Evolutionary conservation across 148 eudicot genomes (phyloP).

Genomic region (Arctostaphylos glauca): DNA sequence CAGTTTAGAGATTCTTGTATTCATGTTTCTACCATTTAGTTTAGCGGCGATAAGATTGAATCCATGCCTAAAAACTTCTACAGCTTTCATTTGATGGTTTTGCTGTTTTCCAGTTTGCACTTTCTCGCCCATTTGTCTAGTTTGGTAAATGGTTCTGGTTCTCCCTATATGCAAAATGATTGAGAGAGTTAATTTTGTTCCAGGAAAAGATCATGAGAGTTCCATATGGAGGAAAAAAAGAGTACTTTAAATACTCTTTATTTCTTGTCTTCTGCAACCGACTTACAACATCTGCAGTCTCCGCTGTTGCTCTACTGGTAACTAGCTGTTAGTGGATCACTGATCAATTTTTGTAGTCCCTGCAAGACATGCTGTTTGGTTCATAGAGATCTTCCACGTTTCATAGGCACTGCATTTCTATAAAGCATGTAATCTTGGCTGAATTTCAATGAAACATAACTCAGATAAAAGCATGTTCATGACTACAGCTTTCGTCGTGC

Average conservation of each 20-base stretch:
- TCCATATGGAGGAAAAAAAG: constrained; percentile 82
- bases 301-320: constrained; percentile 81
- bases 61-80: not conserved
- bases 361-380: not conserved
- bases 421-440: not conserved
- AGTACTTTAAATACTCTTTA: constrained; percentile 73
- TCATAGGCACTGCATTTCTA: constrained; percentile 2
- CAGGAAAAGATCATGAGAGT: constrained; percentile 99
- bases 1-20: not conserved
- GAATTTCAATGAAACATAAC: not conserved
- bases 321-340: not conserved
- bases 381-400: not conserved
- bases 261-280: constrained; percentile 98
- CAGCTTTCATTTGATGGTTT: not conserved
- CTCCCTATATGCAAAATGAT: not conserved
- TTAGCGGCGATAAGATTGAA: too few relatives aligned
- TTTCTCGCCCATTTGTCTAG: not conserved
- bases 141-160: not conserved
- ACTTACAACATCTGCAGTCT: constrained; percentile 81
- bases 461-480: not conserved
- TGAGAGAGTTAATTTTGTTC: constrained; percentile 20
- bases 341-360: not conserved
- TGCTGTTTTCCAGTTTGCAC: not conserved
- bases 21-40: not conserved
- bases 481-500: not conserved